phyloP scores from a whole-genome alignment of 2,329 filamentous ascomycete species.

The Fusarium penzigii region DNA sequence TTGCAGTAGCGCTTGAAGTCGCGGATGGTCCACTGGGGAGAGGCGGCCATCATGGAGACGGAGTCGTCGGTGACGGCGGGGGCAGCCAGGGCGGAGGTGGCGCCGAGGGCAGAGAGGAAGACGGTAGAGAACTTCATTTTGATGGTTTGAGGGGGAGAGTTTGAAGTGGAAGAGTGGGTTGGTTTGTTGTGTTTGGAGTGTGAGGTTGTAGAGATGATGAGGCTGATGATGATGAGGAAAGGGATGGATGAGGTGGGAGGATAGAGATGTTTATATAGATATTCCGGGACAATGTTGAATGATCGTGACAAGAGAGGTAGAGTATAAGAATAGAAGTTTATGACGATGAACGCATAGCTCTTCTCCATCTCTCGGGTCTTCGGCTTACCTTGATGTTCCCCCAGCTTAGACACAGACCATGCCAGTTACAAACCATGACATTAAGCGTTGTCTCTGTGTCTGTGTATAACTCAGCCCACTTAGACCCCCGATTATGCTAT shows the following conservation, averaged over 20 bases:
- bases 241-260: conserved; percentile 1
- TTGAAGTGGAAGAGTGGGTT: conserved; percentile 5
- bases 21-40: conserved; percentile 45
- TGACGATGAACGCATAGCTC: neutral
- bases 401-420: too few species aligned
- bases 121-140: conserved; percentile 48
- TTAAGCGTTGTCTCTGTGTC: too few species aligned
- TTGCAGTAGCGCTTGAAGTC: conserved; percentile 43
- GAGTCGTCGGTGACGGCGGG: conserved; percentile 31
- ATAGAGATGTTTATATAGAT: conserved; percentile 17
- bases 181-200: conserved; percentile 2
- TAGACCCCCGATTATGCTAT: too few species aligned
- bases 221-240: conserved; percentile 8
- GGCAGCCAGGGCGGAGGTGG: conserved; percentile 39
- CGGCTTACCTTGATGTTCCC: neutral
- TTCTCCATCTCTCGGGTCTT: neutral
- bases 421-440: too few species aligned
- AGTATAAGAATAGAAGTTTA: neutral
- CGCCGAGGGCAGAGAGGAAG: conserved; percentile 36
- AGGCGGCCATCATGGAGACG: conserved; percentile 43
- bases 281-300: neutral
- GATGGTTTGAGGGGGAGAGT: conserved; percentile 14
- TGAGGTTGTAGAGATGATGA: conserved; percentile 4
- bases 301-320: too few species aligned
- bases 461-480: too few species aligned